A percentile compares a stretch with the other conserved stretches of the same genome.
Conservation (phyloP, 345 rosid genomes). For the Melaleuca alternifolia region DNA sequence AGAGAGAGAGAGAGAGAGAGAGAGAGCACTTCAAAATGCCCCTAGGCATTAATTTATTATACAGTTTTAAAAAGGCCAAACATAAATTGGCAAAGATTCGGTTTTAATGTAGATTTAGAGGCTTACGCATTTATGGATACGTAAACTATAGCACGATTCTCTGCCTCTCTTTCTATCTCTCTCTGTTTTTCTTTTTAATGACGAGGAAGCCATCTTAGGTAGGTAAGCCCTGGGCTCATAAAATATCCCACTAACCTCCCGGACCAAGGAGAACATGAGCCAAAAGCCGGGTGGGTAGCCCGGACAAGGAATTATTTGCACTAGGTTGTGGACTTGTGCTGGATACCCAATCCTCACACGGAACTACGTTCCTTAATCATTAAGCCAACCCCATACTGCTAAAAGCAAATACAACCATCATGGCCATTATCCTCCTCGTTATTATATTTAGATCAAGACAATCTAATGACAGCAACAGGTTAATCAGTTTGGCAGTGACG, state of each 20-base stretch:
- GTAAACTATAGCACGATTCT: background rate
- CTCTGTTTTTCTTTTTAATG: background rate
- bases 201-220: background rate
- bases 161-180: background rate
- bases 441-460: background rate
- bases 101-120: background rate
- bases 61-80: background rate
- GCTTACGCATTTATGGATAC: background rate
- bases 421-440: background rate
- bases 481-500: background rate
- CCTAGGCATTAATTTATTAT: background rate
- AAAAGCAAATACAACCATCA: background rate
- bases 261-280: background rate
- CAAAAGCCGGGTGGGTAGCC: background rate
- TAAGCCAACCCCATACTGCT: background rate
- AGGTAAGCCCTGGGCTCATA: background rate
- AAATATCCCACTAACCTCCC: background rate
- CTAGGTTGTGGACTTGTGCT: background rate
- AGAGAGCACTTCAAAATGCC: background rate
- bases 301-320: background rate
- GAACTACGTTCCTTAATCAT: background rate
- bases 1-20: background rate
- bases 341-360: background rate
- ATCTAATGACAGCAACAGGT: background rate
- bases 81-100: background rate